Evolutionary conservation across 2,329 filamentous ascomycete genomes (phyloP), one percentile per base, ranked within the genome.

Genomic region (Aspergillus jensenii): DNA sequence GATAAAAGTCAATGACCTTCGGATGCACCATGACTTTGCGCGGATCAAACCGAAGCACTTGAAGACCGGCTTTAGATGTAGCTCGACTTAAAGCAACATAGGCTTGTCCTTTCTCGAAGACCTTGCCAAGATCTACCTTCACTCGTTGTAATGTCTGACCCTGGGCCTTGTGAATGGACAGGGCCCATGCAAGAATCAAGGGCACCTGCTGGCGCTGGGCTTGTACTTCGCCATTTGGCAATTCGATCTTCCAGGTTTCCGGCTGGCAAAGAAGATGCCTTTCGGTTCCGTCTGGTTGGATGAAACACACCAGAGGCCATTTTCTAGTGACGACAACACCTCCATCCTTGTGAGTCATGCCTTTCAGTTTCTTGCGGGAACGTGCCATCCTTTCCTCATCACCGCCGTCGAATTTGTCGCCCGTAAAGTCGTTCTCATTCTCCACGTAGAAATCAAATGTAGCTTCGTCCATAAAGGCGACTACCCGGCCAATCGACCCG

Each of bases 121-220:
- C 90, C 61, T 86, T 89, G 31, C 91, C 90, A 0, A 99, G 81
- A 71, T 99, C 92, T 25, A 99, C 95, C 70, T 96, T 96, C 59
- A 99, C 95, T 51, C 93, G 84, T 69, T 96, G 92, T 25, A 97
- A 79, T 35, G 93, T 98, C 74, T 98, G 93, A 1, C 93, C 93
- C 72, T 98, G 93, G 1, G 95, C 95, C 76, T 99, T 99, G 80
- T 99, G 95, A 59, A 99, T 99, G 1, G 92, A 96, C 19, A 99
- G 78, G 2, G 95, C 95, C 95, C 95, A 99, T 0, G 95, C 95
- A 31, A 99, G 82, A 62, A 99, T 98, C 51, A 99, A 82, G 0
- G 95, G 95, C 2, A 93, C 75, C 67, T 93, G 90, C 46, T 83
- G 84, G 40, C 95, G 89, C 60, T 91, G 90, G 2, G 95, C 95